These are phyloP conservation scores for Mesembryanthemum crystallinum DNA, from an alignment of 148 eudicot species.

Conservation along the genomic window DNA sequence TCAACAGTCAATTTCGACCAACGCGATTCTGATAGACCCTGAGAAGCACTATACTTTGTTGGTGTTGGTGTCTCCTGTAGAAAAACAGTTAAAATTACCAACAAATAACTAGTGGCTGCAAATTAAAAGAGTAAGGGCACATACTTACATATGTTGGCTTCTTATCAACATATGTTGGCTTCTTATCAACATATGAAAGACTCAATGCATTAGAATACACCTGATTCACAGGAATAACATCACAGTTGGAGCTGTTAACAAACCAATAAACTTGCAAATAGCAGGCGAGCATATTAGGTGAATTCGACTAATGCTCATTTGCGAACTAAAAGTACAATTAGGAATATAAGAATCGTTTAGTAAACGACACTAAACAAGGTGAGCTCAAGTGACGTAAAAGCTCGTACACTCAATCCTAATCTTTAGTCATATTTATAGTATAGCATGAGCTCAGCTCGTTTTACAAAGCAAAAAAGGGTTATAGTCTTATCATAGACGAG, in stretches of 20 bases:
- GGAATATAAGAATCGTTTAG: too few species aligned
- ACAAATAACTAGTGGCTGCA: conserved; percentile 9
- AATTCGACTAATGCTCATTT: too few species aligned
- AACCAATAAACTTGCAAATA: too few species aligned
- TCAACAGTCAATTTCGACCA: conserved; percentile 67
- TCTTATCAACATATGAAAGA: conserved; percentile 60
- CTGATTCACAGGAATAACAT: conserved; percentile 41
- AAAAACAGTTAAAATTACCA: conserved; percentile 5
- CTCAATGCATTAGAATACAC: conserved; percentile 55
- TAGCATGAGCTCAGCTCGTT: too few species aligned
- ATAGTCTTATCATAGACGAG: too few species aligned
- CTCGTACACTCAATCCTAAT: too few species aligned
- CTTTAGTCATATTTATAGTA: too few species aligned
- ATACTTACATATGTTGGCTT: conserved; percentile 66
- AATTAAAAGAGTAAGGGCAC: conserved; percentile 6
- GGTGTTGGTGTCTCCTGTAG: conserved; percentile 90
- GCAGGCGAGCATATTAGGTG: too few species aligned
- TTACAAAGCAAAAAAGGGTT: too few species aligned
- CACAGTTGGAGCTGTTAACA: not conserved
- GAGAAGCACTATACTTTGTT: conserved; percentile 51
- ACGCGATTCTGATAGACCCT: conserved; percentile 72
- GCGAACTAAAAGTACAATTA: too few species aligned
- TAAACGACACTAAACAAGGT: too few species aligned
- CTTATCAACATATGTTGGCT: conserved; percentile 63
- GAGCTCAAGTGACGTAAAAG: too few species aligned